These are phyloP conservation scores for Suillus decipiens DNA, from an alignment of 768 basidiomycete genomes.

Conservation along the genomic window DNA sequence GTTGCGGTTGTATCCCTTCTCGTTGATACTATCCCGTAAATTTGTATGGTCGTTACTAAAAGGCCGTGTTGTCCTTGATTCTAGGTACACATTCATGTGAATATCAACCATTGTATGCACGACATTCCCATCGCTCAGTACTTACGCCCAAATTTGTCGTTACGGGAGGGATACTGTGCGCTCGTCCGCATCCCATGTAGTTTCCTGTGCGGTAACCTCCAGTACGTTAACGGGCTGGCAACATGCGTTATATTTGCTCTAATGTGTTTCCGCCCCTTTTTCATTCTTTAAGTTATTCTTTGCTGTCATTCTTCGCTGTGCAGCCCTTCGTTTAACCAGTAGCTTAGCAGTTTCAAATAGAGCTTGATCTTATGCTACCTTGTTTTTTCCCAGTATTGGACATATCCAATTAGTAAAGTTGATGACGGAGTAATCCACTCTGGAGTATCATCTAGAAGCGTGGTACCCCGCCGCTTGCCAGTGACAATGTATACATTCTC, in stretches of 20 bases:
- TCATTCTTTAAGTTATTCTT: no score
- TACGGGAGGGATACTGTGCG: slow-evolving; percentile 1
- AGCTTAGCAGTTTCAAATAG: background rate
- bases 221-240: no score
- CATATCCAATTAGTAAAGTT: background rate
- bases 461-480: background rate
- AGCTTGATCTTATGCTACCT: background rate
- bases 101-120: background rate
- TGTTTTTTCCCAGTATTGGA: background rate
- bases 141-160: background rate
- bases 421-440: background rate
- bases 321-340: background rate
- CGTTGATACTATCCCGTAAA: background rate
- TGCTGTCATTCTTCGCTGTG: background rate
- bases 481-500: background rate
- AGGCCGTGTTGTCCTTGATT: background rate
- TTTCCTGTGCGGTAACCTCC: background rate
- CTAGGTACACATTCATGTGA: background rate
- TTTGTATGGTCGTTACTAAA: slow-evolving; percentile 2
- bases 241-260: background rate
- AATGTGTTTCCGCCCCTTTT: background rate
- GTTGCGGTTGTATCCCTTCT: slow-evolving; percentile 5
- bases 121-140: background rate
- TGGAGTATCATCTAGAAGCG: background rate
- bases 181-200: background rate